Evolutionary conservation across 148 eudicot species (phyloP).

Genomic region (Dysphania ambrosioides): DNA sequence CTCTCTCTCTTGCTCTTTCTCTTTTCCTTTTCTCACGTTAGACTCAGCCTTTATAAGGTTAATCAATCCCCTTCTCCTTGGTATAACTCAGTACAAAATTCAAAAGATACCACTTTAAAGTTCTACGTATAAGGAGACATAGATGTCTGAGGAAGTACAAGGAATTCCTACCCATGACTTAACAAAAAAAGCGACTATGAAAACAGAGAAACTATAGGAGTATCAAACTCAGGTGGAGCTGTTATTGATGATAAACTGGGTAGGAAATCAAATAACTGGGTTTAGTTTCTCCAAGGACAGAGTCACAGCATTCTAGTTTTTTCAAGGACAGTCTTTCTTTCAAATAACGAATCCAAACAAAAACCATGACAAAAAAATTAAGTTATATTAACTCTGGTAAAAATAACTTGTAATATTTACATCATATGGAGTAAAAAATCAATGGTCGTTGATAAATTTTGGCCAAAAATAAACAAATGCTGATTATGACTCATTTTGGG

Average conservation of each 20-base stretch:
- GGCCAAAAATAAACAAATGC: background rate
- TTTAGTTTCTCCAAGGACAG: background rate
- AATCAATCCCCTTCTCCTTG: no score
- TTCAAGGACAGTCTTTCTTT: background rate
- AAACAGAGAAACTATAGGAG: background rate
- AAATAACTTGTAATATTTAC: no score
- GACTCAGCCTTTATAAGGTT: no score
- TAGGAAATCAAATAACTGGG: no score
- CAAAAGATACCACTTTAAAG: no score
- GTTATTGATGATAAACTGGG: background rate
- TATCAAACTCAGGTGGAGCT: background rate
- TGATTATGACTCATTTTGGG: background rate
- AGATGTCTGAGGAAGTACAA: background rate
- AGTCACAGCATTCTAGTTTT: background rate
- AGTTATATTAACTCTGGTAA: background rate
- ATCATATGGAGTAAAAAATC: background rate
- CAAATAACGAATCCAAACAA: background rate
- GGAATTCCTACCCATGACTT: background rate
- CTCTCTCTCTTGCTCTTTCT: no score
- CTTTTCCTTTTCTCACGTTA: no score
- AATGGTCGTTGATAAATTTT: background rate
- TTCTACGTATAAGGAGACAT: no score
- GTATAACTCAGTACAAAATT: no score
- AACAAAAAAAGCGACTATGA: background rate
- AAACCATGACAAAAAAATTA: background rate